Conservation (phyloP, 306 rosid species). For the Cyamopsis tetragonoloba region DNA sequence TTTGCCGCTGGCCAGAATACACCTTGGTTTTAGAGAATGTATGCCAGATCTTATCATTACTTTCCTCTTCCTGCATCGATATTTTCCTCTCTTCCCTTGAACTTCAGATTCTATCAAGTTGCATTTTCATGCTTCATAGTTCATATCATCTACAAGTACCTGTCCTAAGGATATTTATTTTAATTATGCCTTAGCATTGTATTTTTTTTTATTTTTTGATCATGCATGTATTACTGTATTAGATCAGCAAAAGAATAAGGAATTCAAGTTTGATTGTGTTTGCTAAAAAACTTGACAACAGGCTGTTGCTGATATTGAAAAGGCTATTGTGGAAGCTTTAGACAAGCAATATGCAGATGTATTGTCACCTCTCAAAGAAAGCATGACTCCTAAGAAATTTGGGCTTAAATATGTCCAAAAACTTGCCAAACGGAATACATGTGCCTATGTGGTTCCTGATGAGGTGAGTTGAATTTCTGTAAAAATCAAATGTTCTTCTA, state of each 20-base stretch:
- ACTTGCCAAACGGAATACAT: constrained; percentile 73
- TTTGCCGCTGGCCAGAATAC: constrained; percentile 98
- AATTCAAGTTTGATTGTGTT: not conserved
- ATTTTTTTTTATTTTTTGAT: not conserved
- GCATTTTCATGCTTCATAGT: not conserved
- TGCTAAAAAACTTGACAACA: constrained; percentile 23
- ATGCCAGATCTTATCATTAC: constrained; percentile 32
- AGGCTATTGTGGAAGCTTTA: constrained; percentile 82
- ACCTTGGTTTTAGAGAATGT: constrained; percentile 76
- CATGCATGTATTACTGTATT: not conserved
- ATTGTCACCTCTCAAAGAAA: constrained; percentile 82
- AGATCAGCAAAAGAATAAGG: not conserved
- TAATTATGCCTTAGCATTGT: not conserved
- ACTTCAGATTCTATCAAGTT: not conserved
- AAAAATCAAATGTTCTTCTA: not conserved
- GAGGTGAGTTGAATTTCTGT: constrained; percentile 56
- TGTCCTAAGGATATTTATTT: not conserved
- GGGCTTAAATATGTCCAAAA: constrained; percentile 96
- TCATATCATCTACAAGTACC: not conserved
- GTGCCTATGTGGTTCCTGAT: constrained; percentile 68
- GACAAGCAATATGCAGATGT: constrained; percentile 96
- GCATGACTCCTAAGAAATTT: constrained; percentile 81
- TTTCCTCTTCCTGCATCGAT: constrained; percentile 6
- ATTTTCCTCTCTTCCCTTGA: not conserved
- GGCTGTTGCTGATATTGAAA: constrained; percentile 92